Evolutionary conservation across 2,329 filamentous ascomycete genomes (phyloP), one percentile per base, ranked within the genome.

Genomic region (Xylaria sp.): DNA sequence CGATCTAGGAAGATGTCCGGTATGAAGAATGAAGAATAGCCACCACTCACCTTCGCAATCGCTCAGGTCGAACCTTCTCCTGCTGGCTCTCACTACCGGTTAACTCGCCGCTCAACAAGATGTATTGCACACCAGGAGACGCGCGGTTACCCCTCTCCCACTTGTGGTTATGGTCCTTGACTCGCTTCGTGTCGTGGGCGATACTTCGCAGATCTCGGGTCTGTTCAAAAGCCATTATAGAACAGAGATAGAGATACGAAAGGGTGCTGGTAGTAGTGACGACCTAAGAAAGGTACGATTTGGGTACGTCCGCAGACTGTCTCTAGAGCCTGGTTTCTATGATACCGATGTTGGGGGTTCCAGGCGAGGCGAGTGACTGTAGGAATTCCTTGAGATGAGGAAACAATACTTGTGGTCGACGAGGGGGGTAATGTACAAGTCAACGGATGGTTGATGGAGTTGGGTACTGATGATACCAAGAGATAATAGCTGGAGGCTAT

Each of bases 161-260:
- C 73, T 84, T 84, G 63, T 74, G 70, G 22, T 68, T 71, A 4
- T 77, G 77, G 71, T 83, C 80, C 75, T 83, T 83, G 74, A 69
- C 71, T 61, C 82, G 80, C 77, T 83, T 83, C 70, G 76, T 78
- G 72, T 81, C 81, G 66, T 79, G 79, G 66, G 78, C 74, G 58
- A 76, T 77, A 74, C 81, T 79, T 75, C 82, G 82, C 42, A 84
- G 71, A 72, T 84, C 82, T 64, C 81, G 81, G 54, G 72, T 66
- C 47, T 73, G 71, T 45, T 76, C 72, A 63, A 74, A 75, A 66
- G 74, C 72, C 76, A 77, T 77, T 63, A 20, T 31, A 29, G 13
- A 44, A 22, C 22, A 9, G n/a, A 31, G 39, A 20, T 20, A 54
- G 68, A 2, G 29, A 29, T 39, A 33, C 33, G 36, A 31, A 38